Evolutionary conservation across 2,329 filamentous ascomycete genomes (phyloP), one percentile per base, ranked within the genome.

Genomic region (Ophiostoma montium): DNA sequence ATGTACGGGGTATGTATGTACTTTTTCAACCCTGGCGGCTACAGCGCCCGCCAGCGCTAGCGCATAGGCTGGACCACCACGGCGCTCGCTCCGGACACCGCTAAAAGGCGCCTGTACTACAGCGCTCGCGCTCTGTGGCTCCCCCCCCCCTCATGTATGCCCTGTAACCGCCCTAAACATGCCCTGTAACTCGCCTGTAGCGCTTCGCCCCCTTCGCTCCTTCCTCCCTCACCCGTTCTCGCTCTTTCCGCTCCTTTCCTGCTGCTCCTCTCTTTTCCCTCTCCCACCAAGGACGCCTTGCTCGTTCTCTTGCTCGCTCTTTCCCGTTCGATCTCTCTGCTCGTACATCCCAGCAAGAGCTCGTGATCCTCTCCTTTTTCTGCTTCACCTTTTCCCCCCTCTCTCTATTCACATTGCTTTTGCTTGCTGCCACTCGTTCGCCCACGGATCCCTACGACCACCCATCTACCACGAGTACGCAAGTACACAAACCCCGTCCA

Each of bases 31-130:
- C 38, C 23, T 47, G 49, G 49, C 49, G 49, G 49, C 49, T 51
- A 46, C 41, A 48, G 49, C 49, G 41, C 35, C 39, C 35, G 23
- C 39, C 33, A 32, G 39, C 49, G 27, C 49, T 47, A 50, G 49
- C 21, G 42, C 42, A 11, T 31, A 21, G 21, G 16, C 38, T 27
- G 38, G 21, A 27, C 38, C 39, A 42, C 19, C 38, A 41, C 21
- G 39, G 16, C 23, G 23, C 23, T 27, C 23, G 23, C 23, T 27
- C 5, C 23, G 23, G 23, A 27, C 31, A 30, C 30, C 31, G 30
- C 41, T 38, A 48, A 36, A 36, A 46, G 43, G 30, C 31, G 43
- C 43, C 43, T 12, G 23, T 27, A 27, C 23, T 27, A 27, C 23
- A 27, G 23, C 23, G 8, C 23, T 27, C 23, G 23, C 23, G 8